Evolutionary conservation across 495 filamentous ascomycete species (phyloP).

Genomic region (Copromyces sp.): DNA sequence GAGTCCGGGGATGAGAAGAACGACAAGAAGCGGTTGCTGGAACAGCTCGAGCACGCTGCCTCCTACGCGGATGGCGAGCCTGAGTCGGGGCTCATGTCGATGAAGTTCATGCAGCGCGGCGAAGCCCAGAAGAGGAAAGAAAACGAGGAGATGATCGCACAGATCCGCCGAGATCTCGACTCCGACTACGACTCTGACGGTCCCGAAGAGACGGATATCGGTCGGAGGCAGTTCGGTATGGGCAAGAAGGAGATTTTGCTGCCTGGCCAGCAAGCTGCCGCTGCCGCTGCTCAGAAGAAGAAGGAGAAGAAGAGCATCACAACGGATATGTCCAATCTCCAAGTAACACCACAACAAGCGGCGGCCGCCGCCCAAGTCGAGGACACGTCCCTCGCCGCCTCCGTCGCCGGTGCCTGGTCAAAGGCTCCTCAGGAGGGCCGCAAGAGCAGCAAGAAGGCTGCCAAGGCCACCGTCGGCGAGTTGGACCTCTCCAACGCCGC

Average conservation of each 20-base stretch:
- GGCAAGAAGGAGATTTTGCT: slow-evolving; percentile 21
- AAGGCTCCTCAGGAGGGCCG: slow-evolving; percentile 17
- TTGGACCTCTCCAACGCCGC: slow-evolving; percentile 32
- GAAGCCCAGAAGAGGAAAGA: slow-evolving; percentile 63
- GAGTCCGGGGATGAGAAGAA: slow-evolving; percentile 41
- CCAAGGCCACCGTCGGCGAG: slow-evolving; percentile 17
- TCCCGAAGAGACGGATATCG: slow-evolving; percentile 49
- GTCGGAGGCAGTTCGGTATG: slow-evolving; percentile 56
- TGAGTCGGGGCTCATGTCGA: slow-evolving; percentile 45
- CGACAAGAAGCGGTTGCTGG: slow-evolving; percentile 48
- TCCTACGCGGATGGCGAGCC: slow-evolving; percentile 25
- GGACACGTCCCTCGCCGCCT: neutral
- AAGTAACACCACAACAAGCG: neutral
- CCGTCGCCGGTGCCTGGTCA: slow-evolving; percentile 3
- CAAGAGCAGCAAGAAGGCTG: slow-evolving; percentile 13
- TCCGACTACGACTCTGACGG: slow-evolving; percentile 42
- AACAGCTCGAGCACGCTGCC: slow-evolving; percentile 44
- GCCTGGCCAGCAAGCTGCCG: slow-evolving; percentile 4
- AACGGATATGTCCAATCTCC: neutral
- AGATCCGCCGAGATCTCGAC: slow-evolving; percentile 61
- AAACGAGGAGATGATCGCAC: slow-evolving; percentile 73
- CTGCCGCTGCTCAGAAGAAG: neutral
- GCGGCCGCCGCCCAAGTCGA: neutral
- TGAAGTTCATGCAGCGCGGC: slow-evolving; percentile 91
- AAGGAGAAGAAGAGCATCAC: slow-evolving; percentile 2